Conservation (phyloP, 2,329 filamentous ascomycete species). For the Pyrenochaeta sp. region DNA sequence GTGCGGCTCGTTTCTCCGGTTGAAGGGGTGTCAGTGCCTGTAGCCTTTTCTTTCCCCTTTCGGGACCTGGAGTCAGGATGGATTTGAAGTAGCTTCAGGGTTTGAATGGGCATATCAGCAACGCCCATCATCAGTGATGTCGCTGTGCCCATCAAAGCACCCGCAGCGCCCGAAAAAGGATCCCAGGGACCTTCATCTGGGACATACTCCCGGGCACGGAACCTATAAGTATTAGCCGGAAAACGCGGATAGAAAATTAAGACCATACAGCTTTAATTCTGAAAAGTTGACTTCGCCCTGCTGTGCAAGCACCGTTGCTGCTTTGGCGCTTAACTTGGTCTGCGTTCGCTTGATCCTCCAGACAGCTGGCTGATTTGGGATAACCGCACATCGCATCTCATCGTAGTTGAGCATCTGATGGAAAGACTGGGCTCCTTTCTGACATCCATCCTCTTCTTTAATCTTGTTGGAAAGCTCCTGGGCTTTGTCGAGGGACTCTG, state of each 20-base stretch:
- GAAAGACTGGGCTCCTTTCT: conserved; percentile 49
- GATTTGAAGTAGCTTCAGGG: conserved; percentile 59
- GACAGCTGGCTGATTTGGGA: conserved; percentile 44
- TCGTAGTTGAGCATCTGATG: conserved; percentile 51
- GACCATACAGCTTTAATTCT: conserved; percentile 49
- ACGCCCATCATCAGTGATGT: conserved; percentile 83
- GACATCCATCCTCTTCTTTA: conserved; percentile 47
- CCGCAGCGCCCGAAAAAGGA: conserved; percentile 64
- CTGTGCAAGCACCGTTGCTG: conserved; percentile 49
- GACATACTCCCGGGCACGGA: conserved; percentile 50
- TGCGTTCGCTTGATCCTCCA: conserved; percentile 52
- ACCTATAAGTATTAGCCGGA: conserved; percentile 32
- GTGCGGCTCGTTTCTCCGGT: conserved; percentile 23
- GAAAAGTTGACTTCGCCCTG: conserved; percentile 47
- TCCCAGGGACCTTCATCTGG: conserved; percentile 52
- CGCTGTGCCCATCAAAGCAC: conserved; percentile 83
- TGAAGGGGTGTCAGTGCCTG: conserved; percentile 14
- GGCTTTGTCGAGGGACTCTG: conserved; percentile 47
- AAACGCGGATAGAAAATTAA: not conserved
- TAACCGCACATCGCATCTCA: conserved; percentile 46
- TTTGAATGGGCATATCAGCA: conserved; percentile 72
- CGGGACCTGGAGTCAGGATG: conserved; percentile 48
- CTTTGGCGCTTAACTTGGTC: conserved; percentile 46
- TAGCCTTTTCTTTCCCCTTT: conserved; percentile 38
- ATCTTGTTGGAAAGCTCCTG: conserved; percentile 50